These are phyloP conservation scores for Thalassiosira exigua DNA, from an alignment of 352 stramenopile species.

Conservation along the genomic window DNA sequence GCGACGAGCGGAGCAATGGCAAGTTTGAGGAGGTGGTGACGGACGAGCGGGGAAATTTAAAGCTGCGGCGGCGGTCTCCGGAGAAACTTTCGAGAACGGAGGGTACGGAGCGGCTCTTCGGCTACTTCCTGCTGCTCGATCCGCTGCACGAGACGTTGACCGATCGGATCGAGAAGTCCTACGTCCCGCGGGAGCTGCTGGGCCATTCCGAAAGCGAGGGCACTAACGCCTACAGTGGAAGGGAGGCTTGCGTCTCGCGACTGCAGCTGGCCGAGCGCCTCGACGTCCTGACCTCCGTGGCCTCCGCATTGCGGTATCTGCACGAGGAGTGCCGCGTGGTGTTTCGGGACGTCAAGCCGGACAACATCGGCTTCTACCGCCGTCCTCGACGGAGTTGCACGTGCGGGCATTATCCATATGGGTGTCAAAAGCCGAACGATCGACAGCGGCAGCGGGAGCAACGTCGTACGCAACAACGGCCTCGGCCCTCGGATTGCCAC, in stretches of 20 bases:
- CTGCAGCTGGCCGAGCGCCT: constrained; percentile 32
- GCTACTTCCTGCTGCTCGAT: constrained; percentile 64
- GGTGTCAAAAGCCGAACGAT: no score
- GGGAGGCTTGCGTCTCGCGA: constrained; percentile 7
- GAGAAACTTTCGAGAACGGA: constrained; percentile 39
- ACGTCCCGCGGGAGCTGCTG: constrained; percentile 1
- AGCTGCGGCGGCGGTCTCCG: constrained; percentile 23
- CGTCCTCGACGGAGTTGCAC: no score
- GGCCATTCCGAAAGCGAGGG: neutral
- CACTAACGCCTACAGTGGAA: no score
- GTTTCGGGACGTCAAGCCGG: constrained; percentile 91
- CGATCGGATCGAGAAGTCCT: constrained; percentile 37
- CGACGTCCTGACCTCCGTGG: constrained; percentile 88
- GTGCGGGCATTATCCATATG: no score
- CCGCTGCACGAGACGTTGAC: constrained; percentile 30
- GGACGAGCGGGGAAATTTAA: neutral
- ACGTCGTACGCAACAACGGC: no score
- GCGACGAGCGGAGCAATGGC: neutral
- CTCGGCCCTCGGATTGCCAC: no score
- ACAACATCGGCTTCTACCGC: constrained; percentile 87
- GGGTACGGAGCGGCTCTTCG: no score
- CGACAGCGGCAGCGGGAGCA: no score
- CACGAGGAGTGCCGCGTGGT: constrained; percentile 91
- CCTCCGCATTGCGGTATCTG: constrained; percentile 91
- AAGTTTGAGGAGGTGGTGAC: constrained; percentile 12